Percentiles rank a stretch among this genome's conserved stretches.
These are phyloP conservation scores for Naganishia sp. DNA, from an alignment of 1,284 basidiomycete genomes.

Conservation along the genomic window DNA sequence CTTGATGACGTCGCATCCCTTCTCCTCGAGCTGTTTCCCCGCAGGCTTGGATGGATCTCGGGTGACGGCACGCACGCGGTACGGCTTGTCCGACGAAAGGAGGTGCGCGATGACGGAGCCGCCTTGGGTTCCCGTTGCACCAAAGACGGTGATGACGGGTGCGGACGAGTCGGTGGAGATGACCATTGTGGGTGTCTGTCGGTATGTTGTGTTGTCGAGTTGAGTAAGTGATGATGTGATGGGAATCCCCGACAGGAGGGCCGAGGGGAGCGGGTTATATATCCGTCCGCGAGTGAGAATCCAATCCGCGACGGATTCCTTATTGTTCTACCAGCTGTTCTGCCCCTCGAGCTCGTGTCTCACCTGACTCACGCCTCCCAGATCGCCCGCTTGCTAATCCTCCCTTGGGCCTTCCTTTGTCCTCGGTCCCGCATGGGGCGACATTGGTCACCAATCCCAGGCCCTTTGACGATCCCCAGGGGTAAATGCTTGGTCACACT, in stretches of 20 bases:
- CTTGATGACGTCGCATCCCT: slow-evolving; percentile 57
- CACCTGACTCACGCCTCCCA: too few relatives aligned
- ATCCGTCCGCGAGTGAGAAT: too few relatives aligned
- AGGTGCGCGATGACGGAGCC: slow-evolving; percentile 57
- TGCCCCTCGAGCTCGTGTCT: too few relatives aligned
- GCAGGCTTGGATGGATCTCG: slow-evolving; percentile 54
- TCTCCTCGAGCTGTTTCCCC: slow-evolving; percentile 52
- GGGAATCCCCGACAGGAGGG: too few relatives aligned
- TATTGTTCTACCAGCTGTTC: too few relatives aligned
- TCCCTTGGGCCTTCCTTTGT: too few relatives aligned
- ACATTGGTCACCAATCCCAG: neutral
- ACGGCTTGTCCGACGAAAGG: slow-evolving; percentile 56
- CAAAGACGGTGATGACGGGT: slow-evolving; percentile 57
- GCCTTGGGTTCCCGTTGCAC: slow-evolving; percentile 61
- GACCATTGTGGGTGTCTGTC: slow-evolving; percentile 36
- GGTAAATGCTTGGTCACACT: too few relatives aligned
- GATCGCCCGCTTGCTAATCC: too few relatives aligned
- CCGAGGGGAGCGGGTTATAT: too few relatives aligned
- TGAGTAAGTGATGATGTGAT: neutral
- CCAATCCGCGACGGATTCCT: too few relatives aligned
- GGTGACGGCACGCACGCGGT: slow-evolving; percentile 58
- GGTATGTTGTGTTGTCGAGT: neutral
- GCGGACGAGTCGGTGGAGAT: slow-evolving; percentile 31
- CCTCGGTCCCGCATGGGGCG: neutral
- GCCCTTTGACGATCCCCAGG: neutral